Conservation (phyloP, 345 rosid species). For the Laguncularia racemosa region DNA sequence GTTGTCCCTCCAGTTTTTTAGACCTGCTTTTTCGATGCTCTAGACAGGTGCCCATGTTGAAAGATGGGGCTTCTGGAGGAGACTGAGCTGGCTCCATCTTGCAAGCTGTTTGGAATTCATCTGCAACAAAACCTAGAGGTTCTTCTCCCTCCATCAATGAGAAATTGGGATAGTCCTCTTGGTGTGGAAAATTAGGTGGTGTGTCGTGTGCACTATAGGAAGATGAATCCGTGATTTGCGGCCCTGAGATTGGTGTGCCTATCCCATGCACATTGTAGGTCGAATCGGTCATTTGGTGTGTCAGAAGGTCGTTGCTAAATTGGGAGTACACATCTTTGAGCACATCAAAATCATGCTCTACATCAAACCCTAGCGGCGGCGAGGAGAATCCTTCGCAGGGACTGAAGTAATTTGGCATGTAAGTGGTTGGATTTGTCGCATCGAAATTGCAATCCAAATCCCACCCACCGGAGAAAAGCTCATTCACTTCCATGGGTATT, state of each 20-base stretch:
- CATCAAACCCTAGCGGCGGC: not conserved
- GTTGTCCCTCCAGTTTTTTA: constrained; percentile 22
- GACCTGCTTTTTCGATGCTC: constrained; percentile 2
- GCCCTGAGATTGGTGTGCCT: not conserved
- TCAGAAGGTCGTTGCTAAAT: not conserved
- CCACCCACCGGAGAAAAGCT: constrained; percentile 8
- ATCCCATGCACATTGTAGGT: constrained; percentile 1
- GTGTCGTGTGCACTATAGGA: constrained; percentile 12
- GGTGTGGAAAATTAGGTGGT: not conserved
- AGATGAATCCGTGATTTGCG: constrained; percentile 2
- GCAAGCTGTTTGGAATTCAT: constrained; percentile 20
- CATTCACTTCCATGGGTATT: constrained; percentile 15
- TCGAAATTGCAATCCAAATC: not conserved
- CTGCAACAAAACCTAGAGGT: constrained; percentile 19
- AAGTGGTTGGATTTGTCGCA: not conserved
- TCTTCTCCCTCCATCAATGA: constrained; percentile 28
- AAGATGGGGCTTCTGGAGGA: no score
- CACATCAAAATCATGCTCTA: not conserved
- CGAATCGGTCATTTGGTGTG: not conserved
- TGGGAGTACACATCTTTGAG: no score
- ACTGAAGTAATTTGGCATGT: not conserved
- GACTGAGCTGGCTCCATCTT: constrained; percentile 28
- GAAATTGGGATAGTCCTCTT: not conserved
- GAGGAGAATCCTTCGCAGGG: not conserved
- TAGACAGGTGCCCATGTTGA: not conserved